These are phyloP conservation scores for Didymosphaeria variabile DNA, from an alignment of 2,329 filamentous ascomycete species.

Conservation along the genomic window DNA sequence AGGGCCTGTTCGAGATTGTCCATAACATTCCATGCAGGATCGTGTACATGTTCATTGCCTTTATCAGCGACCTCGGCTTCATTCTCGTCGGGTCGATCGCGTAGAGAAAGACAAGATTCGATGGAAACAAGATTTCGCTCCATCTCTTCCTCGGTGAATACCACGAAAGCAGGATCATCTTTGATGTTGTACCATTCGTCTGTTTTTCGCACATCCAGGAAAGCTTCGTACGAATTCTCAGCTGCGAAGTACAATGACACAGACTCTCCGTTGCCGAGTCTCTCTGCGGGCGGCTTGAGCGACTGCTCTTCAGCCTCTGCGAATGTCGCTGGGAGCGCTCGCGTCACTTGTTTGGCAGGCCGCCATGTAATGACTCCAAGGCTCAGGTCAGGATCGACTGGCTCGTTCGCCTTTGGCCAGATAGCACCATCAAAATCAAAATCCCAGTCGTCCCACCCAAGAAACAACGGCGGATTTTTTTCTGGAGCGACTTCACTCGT, in stretches of 20 bases:
- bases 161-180: constrained; percentile 60
- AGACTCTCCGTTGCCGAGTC: constrained; percentile 53
- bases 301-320: constrained; percentile 56
- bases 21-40: constrained; percentile 50
- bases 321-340: constrained; percentile 54
- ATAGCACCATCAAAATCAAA: constrained; percentile 56
- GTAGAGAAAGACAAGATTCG: constrained; percentile 53
- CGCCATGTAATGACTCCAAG: constrained; percentile 58
- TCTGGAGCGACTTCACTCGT: constrained; percentile 27
- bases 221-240: constrained; percentile 55
- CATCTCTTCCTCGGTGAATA: constrained; percentile 54
- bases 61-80: constrained; percentile 30
- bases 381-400: constrained; percentile 55
- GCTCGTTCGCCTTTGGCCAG: constrained; percentile 56
- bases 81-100: constrained; percentile 48
- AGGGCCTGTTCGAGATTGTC: constrained; percentile 52
- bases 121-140: constrained; percentile 51
- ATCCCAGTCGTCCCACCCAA: constrained; percentile 53
- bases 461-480: constrained; percentile 42
- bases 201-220: constrained; percentile 59
- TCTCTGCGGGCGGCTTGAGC: constrained; percentile 48
- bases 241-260: constrained; percentile 61
- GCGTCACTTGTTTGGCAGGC: constrained; percentile 54
- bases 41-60: constrained; percentile 46
- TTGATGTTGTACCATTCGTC: constrained; percentile 60